Conservation (phyloP, 768 basidiomycete genomes). For the Auricularia heimuer region DNA sequence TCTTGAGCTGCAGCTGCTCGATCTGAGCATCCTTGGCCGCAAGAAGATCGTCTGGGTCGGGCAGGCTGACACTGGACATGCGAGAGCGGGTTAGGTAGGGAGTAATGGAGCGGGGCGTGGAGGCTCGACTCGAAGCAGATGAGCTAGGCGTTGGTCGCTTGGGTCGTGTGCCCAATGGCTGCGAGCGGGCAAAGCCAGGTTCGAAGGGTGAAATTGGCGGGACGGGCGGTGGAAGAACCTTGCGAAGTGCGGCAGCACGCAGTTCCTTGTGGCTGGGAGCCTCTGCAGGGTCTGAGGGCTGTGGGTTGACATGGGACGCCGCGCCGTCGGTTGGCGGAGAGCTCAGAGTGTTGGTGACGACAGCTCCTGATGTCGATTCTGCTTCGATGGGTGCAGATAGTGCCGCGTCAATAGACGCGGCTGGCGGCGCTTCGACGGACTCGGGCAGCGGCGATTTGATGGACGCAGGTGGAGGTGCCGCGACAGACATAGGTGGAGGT, state of each 20-base stretch:
- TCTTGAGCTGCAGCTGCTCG: neutral
- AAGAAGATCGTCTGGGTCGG: neutral
- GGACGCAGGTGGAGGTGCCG: too few species aligned
- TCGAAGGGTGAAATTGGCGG: neutral
- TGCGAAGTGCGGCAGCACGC: neutral
- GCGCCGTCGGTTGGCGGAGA: too few species aligned
- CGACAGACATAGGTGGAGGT: too few species aligned
- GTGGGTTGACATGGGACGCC: too few species aligned
- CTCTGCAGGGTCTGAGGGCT: neutral
- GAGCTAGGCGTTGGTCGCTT: neutral
- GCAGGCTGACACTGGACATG: neutral
- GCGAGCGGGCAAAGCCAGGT: neutral
- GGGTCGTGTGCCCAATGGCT: neutral
- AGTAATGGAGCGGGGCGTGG: neutral
- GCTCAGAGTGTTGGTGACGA: too few species aligned
- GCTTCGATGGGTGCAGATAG: too few species aligned
- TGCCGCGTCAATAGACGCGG: too few species aligned
- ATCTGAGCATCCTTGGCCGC: neutral
- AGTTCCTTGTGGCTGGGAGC: neutral
- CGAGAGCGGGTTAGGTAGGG: neutral
- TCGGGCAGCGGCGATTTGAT: too few species aligned
- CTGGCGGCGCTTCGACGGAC: too few species aligned
- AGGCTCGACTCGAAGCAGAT: neutral
- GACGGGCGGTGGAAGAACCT: neutral
- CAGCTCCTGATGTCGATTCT: too few species aligned